Evolutionary conservation across 345 rosid species (phyloP).

Genomic region (Boechera stricta): DNA sequence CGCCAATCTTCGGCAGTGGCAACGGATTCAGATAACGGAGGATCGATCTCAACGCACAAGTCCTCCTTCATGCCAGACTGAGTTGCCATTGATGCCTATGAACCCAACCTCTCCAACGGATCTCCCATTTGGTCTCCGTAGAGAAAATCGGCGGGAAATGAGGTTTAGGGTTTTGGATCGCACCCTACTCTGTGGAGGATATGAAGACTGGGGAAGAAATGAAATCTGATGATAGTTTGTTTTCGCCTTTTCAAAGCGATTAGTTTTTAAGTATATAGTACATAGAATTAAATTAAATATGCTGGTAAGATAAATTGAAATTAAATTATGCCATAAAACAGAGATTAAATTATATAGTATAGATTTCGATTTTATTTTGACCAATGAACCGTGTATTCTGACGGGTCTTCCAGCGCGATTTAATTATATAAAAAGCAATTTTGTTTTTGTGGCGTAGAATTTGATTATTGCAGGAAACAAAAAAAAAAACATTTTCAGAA

Average conservation of each 20-base stretch:
- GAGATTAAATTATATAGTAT: not conserved
- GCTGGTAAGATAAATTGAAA: not conserved
- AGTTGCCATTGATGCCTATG: conserved; percentile 52
- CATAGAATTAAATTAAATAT: not conserved
- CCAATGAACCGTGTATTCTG: not conserved
- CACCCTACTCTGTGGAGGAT: not conserved
- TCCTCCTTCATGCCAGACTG: conserved; percentile 63
- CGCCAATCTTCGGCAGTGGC: conserved; percentile 93
- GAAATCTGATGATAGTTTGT: conserved; percentile 27
- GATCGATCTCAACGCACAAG: conserved; percentile 70
- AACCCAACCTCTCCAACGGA: conserved; percentile 57
- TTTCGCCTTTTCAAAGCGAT: not conserved
- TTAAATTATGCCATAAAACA: not conserved
- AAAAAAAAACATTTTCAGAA: no score
- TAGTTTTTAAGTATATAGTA: conserved; percentile 7
- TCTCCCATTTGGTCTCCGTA: conserved; percentile 55
- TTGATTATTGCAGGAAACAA: no score
- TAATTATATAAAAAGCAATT: no score
- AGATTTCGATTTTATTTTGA: not conserved
- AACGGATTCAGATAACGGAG: conserved; percentile 55
- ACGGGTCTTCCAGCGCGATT: not conserved
- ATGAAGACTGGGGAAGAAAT: conserved; percentile 23
- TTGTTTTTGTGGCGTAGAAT: no score
- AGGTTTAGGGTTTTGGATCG: conserved; percentile 48
- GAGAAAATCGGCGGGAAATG: conserved; percentile 34